Evolutionary conservation across 768 basidiomycete species (phyloP), one percentile per base, ranked within the genome.

Genomic region (Mycena metata): DNA sequence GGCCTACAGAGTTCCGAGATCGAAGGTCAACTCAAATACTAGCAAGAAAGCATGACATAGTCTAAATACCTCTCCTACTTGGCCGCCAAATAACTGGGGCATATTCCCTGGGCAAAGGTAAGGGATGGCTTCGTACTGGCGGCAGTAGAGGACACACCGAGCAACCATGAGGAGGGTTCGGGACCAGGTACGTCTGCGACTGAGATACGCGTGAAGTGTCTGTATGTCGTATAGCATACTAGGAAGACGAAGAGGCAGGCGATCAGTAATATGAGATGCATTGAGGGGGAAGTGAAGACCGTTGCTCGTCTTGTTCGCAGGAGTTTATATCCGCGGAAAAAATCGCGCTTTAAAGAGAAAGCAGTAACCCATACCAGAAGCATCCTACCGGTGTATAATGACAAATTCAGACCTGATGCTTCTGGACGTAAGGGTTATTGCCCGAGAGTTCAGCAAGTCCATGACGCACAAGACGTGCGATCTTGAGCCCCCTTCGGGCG

Each of bases 111-210:
- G 51, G 49, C 9, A 30, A 41, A 16, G 7, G 15, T 41, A 5
- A 59, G 58, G n/a, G 66, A n/a, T 21, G 21, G 50, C 55, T 51
- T 23, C 3, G 11, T n/a, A 39, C 39, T 16, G 19, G 10, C 26
- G 15, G n/a, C 24, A 42, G 5, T 50, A 17, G 60, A 21, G 24
- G 19, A 60, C 21, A 24, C 23, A 87, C 72, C 88, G 77, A 69
- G 82, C 74, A 73, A 76, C 82, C 69, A 88, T 65, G 65, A 81
- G 66, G 74, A 78, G 67, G 76, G 81, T 74, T 64, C 72, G 16
- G 80, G 83, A 56, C 78, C 83, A 69, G 74, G 80, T 39, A 79
- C 68, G 60, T 76, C 76, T 13, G 81, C 69, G 74, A 82, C 71
- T 52, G 78, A 75, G 69, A 79, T 70, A 64, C 83, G 64, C 69